These are phyloP conservation scores for Ambrosia artemisiifolia DNA, from an alignment of 129 eudicot genomes.

Conservation along the genomic window DNA sequence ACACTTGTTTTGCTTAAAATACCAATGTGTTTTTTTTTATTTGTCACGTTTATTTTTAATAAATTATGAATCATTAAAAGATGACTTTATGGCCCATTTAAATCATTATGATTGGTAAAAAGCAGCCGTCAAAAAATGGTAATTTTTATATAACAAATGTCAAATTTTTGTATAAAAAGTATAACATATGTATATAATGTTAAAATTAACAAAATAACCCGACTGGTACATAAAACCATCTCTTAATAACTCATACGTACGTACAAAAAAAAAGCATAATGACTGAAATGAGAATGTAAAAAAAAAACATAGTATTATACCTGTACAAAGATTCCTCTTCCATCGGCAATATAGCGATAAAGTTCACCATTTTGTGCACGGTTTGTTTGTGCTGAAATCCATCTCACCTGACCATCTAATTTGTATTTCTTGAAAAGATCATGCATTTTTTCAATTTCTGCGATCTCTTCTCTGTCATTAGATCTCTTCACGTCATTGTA, in stretches of 20 bases:
- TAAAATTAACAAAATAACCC: neutral
- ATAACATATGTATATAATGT: neutral
- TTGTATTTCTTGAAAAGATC: constrained; percentile 56
- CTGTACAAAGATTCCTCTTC: constrained; percentile 87
- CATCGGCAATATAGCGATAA: constrained; percentile 92
- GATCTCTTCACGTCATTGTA: constrained; percentile 74
- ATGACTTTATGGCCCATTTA: neutral
- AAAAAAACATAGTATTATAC: constrained; percentile 30
- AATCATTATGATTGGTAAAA: neutral
- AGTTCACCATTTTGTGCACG: constrained; percentile 84
- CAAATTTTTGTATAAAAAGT: neutral
- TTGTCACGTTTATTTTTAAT: neutral
- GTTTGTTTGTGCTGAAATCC: constrained; percentile 88
- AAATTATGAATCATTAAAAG: neutral
- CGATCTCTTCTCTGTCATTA: constrained; percentile 83
- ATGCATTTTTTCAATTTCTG: constrained; percentile 94
- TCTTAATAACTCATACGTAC: neutral
- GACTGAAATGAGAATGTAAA: neutral
- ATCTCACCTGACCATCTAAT: constrained; percentile 74
- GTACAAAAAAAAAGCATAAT: neutral
- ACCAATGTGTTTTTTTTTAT: neutral
- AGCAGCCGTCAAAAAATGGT: neutral
- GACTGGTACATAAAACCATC: neutral
- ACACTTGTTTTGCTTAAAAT: neutral
- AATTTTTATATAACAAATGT: neutral